Evolutionary conservation across 2,329 filamentous ascomycete species (phyloP), one percentile per base, ranked within the genome.

Genomic region (Lasiodiplodia hormozganensis): DNA sequence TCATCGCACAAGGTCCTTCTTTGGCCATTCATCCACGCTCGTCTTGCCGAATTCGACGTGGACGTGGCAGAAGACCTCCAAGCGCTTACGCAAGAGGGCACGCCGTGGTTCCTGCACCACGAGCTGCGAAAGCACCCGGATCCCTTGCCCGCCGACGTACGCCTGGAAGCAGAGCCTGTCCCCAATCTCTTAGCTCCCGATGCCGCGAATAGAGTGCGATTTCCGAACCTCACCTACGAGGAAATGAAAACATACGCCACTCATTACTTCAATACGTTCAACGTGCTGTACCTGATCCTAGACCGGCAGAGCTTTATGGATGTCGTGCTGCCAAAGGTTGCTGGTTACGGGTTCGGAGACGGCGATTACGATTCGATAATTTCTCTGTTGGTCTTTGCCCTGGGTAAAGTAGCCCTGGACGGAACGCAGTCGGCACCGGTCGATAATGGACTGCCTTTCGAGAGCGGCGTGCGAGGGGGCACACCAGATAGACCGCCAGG

Each of bases 371-470:
- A 80, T 18, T 86, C 85, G 18, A 85, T 87, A 4, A 80, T 89
- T 54, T 84, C 84, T 1, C 81, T 88, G 11, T 79, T 90, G 4
- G 83, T 90, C 11, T 82, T 89, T 70, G 86, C 88, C 2, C 79
- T 90, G 7, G 88, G 88, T 12, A 85, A 89, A 69, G 80, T 88
- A 23, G 86, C 87, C 2, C 76, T 86, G n/a, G 84, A 85, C 52
- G 85, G 83, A 7, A 77, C 81, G 4, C 81, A 36, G 85, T 85
- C 16, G 74, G 77, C 18, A 82, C 87, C 3, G 77, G 86, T 51
- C 64, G 81, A 84, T 49, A 82, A 83, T 14, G 80, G 81, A 1
- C 75, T 47, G 58, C 36, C 36, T 8, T 64, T 64, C 12, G 58
- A 81, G 1, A 87, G 86, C 72, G 86, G 86, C 2, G 78, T 88